Base-by-base conservation (phyloP, 1,139 yeast species). In the Zygoascus sp. region DNA sequence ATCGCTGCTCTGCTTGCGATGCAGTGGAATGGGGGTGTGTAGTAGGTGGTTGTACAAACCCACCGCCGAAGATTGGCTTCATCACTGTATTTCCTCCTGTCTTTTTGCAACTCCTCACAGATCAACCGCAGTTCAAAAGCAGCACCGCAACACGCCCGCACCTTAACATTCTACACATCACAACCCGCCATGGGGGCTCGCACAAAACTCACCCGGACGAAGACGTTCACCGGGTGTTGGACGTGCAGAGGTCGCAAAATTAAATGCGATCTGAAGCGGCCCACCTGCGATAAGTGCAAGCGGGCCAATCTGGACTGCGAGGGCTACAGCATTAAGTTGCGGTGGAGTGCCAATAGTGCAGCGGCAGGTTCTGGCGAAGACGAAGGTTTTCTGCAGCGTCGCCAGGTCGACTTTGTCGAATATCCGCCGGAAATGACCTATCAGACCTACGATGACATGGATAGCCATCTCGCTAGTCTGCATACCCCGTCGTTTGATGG, bases 381-480 rank as follows among this genome's bases (percentile, higher is more conserved):
- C 16, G 63, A 69, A 1, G 80, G 75, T 50, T 76, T 73, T 47
- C 78, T 76, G 53, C 86, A 83, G 58, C 69, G 97, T 57, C 68
- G 96, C 53, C 76, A 79, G 50, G 81, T 65, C 7, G 56, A 51
- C 40, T 83, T 83, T 64, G 96, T 88, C 1, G 74, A 68, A 46
- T 89, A 89, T 55, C 73, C 79, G 2, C 69, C 74, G 65, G 77
- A 76, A 45, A 69, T 70, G 61, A 77, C 77, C 2, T 88, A 87
- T 60, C 76, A 76, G 43, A 77, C 81, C 10, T 87, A 89, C 59
- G 89, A 85, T 40, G 95, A 86, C 36, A 82, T 89, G 81, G 96
- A 88, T 61, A 69, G 72, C 40, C 89, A 85, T 56, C 68, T 89
- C 44, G 75, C 80, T 6, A 67, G 75, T 9, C 67, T 88, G 25